These are phyloP conservation scores for Nematodospora anomalae DNA, from an alignment of 1,139 yeast genomes.

Conservation along the genomic window DNA sequence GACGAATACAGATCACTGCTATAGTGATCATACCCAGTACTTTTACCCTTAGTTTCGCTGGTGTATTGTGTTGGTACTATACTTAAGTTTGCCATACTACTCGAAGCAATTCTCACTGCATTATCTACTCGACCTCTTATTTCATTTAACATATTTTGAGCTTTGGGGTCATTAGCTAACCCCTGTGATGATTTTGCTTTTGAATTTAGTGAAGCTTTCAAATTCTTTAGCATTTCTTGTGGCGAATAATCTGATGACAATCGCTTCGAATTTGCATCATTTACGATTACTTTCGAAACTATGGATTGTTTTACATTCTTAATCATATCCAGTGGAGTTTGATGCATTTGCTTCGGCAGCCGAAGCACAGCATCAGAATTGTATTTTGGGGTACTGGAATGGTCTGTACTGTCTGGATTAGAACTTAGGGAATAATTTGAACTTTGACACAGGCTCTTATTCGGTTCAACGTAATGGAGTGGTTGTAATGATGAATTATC, in stretches of 20 bases:
- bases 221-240: slow-evolving; percentile 28
- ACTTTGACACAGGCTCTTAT: slow-evolving; percentile 1
- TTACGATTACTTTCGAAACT: slow-evolving; percentile 21
- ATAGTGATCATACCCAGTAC: neutral
- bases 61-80: slow-evolving; percentile 9
- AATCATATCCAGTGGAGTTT: slow-evolving; percentile 26
- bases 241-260: slow-evolving; percentile 25
- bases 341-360: slow-evolving; percentile 8
- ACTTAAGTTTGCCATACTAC: slow-evolving; percentile 7
- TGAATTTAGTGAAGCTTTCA: slow-evolving; percentile 27
- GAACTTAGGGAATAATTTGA: slow-evolving; percentile 2
- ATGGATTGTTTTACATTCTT: slow-evolving; percentile 24
- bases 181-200: slow-evolving; percentile 17
- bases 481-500: neutral
- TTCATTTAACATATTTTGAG: slow-evolving; percentile 20
- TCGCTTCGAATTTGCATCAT: slow-evolving; percentile 19
- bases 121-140: slow-evolving; percentile 30
- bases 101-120: slow-evolving; percentile 11
- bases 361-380: neutral
- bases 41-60: slow-evolving; percentile 9
- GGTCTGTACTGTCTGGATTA: neutral
- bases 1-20: slow-evolving; percentile 16
- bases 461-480: neutral
- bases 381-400: neutral
- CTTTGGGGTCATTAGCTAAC: slow-evolving; percentile 9